Evolutionary conservation across 805 yeast species (phyloP).

Genomic region (Nakazawaea ishiwadae): DNA sequence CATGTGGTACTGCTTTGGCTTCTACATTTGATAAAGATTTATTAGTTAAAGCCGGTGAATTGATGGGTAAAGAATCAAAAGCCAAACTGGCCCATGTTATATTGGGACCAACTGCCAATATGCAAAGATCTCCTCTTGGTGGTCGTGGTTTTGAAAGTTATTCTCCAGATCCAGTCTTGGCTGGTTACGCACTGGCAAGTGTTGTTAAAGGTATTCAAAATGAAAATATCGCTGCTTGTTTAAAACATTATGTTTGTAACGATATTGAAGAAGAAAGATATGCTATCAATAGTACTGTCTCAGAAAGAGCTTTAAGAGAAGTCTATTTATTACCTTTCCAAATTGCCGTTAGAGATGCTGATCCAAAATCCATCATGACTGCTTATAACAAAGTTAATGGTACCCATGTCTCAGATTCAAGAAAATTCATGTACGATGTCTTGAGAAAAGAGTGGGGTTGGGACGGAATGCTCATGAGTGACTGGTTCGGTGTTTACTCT

Average conservation of each 20-base stretch:
- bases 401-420: slow-evolving; percentile 46
- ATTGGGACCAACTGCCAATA: slow-evolving; percentile 33
- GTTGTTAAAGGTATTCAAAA: slow-evolving; percentile 52
- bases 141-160: slow-evolving; percentile 40
- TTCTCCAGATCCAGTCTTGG: slow-evolving; percentile 37
- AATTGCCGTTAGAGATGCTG: slow-evolving; percentile 46
- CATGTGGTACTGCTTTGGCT: slow-evolving; percentile 43
- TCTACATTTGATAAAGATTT: slow-evolving; percentile 38
- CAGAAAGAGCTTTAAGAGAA: slow-evolving; percentile 62
- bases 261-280: slow-evolving; percentile 56
- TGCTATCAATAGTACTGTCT: slow-evolving; percentile 41
- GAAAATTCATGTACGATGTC: slow-evolving; percentile 36
- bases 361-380: slow-evolving; percentile 57
- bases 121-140: slow-evolving; percentile 39
- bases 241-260: slow-evolving; percentile 61
- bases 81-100: slow-evolving; percentile 37
- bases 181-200: slow-evolving; percentile 41
- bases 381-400: slow-evolving; percentile 63
- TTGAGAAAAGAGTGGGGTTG: slow-evolving; percentile 54
- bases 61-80: slow-evolving; percentile 40
- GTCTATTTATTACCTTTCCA: slow-evolving; percentile 62
- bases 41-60: slow-evolving; percentile 31
- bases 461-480: slow-evolving; percentile 55
- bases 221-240: slow-evolving; percentile 45
- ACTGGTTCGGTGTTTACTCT: slow-evolving; percentile 59